Evolutionary conservation across 2,329 filamentous ascomycete genomes (phyloP).

Genomic region (Fusarium stilboides): DNA sequence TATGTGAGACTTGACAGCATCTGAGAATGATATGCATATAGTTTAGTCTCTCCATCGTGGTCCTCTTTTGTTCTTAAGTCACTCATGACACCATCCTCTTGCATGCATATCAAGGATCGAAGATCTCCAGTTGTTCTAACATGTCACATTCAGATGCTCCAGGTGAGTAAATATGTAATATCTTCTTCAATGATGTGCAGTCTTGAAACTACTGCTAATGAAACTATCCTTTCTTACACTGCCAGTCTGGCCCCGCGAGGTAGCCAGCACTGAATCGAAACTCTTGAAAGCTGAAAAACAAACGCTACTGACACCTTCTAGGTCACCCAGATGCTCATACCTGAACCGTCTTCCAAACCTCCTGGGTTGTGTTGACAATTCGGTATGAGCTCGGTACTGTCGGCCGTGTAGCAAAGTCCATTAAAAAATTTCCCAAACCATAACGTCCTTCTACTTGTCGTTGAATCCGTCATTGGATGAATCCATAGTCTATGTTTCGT

Average conservation of each 20-base stretch:
- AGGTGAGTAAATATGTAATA: conserved; percentile 10
- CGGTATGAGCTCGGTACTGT: conserved; percentile 19
- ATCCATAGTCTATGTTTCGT: conserved; percentile 45
- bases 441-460: conserved; percentile 37
- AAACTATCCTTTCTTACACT: conserved; percentile 42
- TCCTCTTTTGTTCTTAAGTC: conserved; percentile 5
- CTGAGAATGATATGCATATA: conserved; percentile 3
- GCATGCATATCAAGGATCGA: conserved; percentile 1
- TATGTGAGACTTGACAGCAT: conserved; percentile 2
- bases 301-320: conserved; percentile 34
- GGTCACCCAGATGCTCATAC: conserved; percentile 19
- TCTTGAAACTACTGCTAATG: conserved; percentile 39
- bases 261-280: conserved; percentile 36
- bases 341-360: conserved; percentile 26
- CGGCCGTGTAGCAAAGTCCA: conserved; percentile 36
- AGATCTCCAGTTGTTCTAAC: background rate
- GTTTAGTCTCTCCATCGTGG: background rate
- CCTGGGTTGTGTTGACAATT: conserved; percentile 33
- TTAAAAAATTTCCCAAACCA: conserved; percentile 36
- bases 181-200: conserved; percentile 36
- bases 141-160: conserved; percentile 12
- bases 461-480: conserved; percentile 41
- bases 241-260: conserved; percentile 49
- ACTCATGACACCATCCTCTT: conserved; percentile 5
- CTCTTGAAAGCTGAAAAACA: conserved; percentile 29